Base-by-base conservation (phyloP, 2,329 filamentous ascomycete species). In the Paracorniculantispora psalliotae region DNA sequence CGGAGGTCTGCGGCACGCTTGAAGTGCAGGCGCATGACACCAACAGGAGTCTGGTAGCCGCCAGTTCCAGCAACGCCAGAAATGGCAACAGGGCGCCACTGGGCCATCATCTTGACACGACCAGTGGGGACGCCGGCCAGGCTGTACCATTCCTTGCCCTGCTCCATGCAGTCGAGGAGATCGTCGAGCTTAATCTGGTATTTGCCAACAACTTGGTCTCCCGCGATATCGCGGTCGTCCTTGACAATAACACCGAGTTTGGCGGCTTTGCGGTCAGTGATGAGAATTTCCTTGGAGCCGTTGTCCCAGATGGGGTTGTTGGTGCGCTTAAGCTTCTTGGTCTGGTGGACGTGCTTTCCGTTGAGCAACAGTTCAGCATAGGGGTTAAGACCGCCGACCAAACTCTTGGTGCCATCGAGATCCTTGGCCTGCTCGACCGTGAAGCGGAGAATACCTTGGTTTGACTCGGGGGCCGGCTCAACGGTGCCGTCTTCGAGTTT, bases 231-330 rank as follows among this genome's bases (percentile, higher is more conserved):
- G 63, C 93, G 88, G 65, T 97, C 93, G 69, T 99, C 94, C 76
- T 97, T 99, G 81, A 99, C 86, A 17, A 93, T 90, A 58, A 99
- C 78, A 59, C 93, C 96, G 55, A 99, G 81, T 71, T 91, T 94
- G 59, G 94, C 92, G 70, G 85, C 87, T 77, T 92, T 96, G 63
- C 90, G 88, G 71, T 99, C 92, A 1, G 92, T 97, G 69, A 99
- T 93, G 62, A 99, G 85, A 66, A 99, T 86, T 70, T 99, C 94
- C 75, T 96, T 96, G 65, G 87, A 89, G 7, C 90, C 90, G 69
- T 97, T 89, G 57, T 93, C 88, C 88, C 92, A 99, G 67, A 99
- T 92, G 8, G 94, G 94, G 67, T 96, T 94, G 76, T 99, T 99
- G 61, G 92, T 97, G 62, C 93, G 88, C 82, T 97, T 99, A 67